Base-by-base conservation (phyloP, 352 stramenopile species). In the Pythium phragmitis region DNA sequence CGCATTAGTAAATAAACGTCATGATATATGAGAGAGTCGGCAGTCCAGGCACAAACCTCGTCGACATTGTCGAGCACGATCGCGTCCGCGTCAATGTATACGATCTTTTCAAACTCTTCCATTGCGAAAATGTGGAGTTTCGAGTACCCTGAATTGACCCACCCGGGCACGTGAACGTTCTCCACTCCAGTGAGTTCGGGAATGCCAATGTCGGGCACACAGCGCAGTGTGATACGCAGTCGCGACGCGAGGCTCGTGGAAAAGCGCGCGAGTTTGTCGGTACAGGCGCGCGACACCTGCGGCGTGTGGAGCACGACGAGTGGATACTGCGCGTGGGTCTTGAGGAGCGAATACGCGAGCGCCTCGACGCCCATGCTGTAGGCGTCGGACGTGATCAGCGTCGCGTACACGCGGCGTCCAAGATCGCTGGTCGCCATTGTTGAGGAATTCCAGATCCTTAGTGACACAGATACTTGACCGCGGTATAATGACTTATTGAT, bases 41-140 rank as follows among this genome's bases (percentile, higher is more conserved):
- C 26, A 30, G 3, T 30, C 26, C 26, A 30, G 26, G 2, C 41
- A 52, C 85, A 48, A 42, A 92, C 73, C 66, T 85, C 72, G 34
- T 84, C 80, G 11, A 94, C 67, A 61, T 89, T 85, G 30, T 85
- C 74, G 6, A 94, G 50, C 17, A 97, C 83, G 39, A 96, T 52
- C 51, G 80, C 83, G 65, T 96, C 85, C 5, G 85, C 73, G 69
- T 96, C 85, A 57, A 97, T 88, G 66, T 95, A 97, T 7, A 97
- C 64, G 56, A 97, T 79, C n/a, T 76, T 82, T 26, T 85, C 69
- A 58, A 89, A 97, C 61, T 88, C 71, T 17, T 79, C 70, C 57
- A 96, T 70, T 42, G 72, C 69, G 69, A 92, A 83, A 57, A 83
- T 66, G 54, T 72, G 49, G 46, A 80, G 69, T 43, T 80, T 80